These are phyloP conservation scores for Rhizopus microsporus DNA, from an alignment of 371 early-diverging fungal genomes.

Conservation along the genomic window DNA sequence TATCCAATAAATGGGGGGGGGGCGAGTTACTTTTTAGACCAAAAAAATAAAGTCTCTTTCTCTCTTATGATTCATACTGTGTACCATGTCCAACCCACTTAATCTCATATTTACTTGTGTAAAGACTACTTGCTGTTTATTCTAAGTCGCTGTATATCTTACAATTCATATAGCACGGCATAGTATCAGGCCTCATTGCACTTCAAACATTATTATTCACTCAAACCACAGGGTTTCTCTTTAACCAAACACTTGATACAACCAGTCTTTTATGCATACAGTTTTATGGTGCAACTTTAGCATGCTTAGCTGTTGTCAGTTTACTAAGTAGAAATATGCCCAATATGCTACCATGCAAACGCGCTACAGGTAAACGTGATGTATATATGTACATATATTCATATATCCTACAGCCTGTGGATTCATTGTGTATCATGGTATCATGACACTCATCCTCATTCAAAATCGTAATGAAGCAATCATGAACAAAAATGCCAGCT, in stretches of 20 bases:
- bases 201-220: slow-evolving; percentile 30
- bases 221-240: slow-evolving; percentile 10
- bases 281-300: slow-evolving; percentile 35
- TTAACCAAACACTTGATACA: slow-evolving; percentile 20
- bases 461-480: slow-evolving; percentile 32
- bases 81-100: slow-evolving; percentile 19
- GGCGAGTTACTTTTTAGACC: too few relatives aligned
- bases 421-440: slow-evolving; percentile 39
- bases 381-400: neutral
- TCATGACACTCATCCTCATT: slow-evolving; percentile 29
- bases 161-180: slow-evolving; percentile 30
- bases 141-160: neutral
- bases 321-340: slow-evolving; percentile 37
- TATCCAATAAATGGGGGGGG: too few relatives aligned
- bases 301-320: slow-evolving; percentile 28
- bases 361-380: slow-evolving; percentile 38
- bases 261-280: slow-evolving; percentile 25
- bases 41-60: too few relatives aligned
- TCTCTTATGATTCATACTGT: too few relatives aligned
- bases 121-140: slow-evolving; percentile 1
- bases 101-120: slow-evolving; percentile 26
- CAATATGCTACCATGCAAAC: slow-evolving; percentile 48
- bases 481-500: slow-evolving; percentile 17
- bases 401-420: slow-evolving; percentile 25
- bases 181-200: slow-evolving; percentile 27